Evolutionary conservation across 345 rosid species (phyloP), one percentile per base, ranked within the genome.

Genomic region (Populus alba): DNA sequence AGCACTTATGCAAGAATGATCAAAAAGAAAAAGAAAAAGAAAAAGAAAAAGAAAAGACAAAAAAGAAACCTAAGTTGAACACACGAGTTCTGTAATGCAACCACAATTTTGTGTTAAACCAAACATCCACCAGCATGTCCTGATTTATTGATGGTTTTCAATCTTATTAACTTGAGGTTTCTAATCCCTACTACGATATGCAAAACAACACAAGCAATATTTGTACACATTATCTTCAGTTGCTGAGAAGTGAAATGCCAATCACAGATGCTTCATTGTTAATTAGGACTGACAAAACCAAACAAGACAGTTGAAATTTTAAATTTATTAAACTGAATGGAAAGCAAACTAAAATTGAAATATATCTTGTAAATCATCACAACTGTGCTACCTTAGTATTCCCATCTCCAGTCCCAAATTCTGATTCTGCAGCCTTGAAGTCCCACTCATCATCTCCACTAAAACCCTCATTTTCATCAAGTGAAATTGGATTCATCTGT

Each of bases 391-490:
- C 81, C 76, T 78, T 49, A 65, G 41, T 17, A 66, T 72, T 37
- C 55, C 41, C 61, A 45, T 72, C 51, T 25, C 41, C 57, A 59
- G 71, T 25, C 47, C 37, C 37, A 25, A 53, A 39, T 51, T 77
- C 79, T 57, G 80, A 76, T 80, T 74, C 86, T 31, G 83, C 85
- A 67, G 68, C 83, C 71, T 74, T 80, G 68, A 86, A 86, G 59
- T 79, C 87, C 89, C 85, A 86, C 39, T 75, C 87, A 72, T 84
- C 80, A 17, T 81, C 85, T 53, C 57, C 83, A 53, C 23, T 80
- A 27, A 73, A 38, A 23, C 66, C 85, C 38, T 39, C 77, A 45
- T 77, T 76, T 33, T 77, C 82, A 69, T 80, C 69, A 74, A 22
- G 29, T 38, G 49, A 43, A 67, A 27, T 73, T 22, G 38, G 33